phyloP scores from a whole-genome alignment of 2,329 filamentous ascomycete genomes.

The Ophiostoma ulmi region DNA sequence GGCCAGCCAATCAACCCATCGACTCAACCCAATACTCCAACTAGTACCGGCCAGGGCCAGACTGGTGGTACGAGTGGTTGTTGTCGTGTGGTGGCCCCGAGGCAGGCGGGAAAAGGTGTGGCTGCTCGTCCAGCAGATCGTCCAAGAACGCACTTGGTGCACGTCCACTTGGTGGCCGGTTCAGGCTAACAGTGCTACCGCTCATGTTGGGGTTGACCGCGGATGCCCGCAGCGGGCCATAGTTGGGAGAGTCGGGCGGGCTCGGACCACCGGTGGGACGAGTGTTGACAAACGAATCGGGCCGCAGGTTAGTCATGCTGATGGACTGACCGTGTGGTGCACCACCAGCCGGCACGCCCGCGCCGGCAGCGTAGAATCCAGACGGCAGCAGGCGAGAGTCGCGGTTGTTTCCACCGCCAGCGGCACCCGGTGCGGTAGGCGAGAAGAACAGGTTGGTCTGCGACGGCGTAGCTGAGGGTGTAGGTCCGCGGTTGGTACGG shows the following conservation, averaged over 20 bases:
- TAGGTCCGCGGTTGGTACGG: slow-evolving; percentile 48
- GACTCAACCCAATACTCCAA: not conserved
- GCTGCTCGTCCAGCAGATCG: slow-evolving; percentile 77
- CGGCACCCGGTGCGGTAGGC: slow-evolving; percentile 68
- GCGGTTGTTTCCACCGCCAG: slow-evolving; percentile 46
- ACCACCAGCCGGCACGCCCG: slow-evolving; percentile 36
- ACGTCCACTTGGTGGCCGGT: slow-evolving; percentile 60
- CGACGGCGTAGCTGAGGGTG: slow-evolving; percentile 54
- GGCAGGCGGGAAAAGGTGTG: slow-evolving; percentile 45
- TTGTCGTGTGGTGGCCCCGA: slow-evolving; percentile 28
- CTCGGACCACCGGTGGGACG: slow-evolving; percentile 46
- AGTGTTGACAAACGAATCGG: slow-evolving; percentile 51
- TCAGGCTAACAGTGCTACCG: slow-evolving; percentile 62
- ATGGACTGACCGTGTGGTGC: slow-evolving; percentile 42
- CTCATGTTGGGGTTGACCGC: slow-evolving; percentile 44
- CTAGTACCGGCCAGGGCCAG: slow-evolving; percentile 29
- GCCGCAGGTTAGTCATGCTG: slow-evolving; percentile 56
- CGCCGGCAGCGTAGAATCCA: slow-evolving; percentile 76
- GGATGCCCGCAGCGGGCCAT: slow-evolving; percentile 40
- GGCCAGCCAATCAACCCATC: not conserved
- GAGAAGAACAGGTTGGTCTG: slow-evolving; percentile 85
- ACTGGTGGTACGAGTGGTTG: slow-evolving; percentile 30
- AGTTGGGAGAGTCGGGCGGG: slow-evolving; percentile 61
- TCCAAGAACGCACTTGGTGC: slow-evolving; percentile 88
- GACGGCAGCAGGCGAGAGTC: slow-evolving; percentile 80